Base-by-base conservation (phyloP, 2,329 filamentous ascomycete genomes). In the Harringtonia aguacate region DNA sequence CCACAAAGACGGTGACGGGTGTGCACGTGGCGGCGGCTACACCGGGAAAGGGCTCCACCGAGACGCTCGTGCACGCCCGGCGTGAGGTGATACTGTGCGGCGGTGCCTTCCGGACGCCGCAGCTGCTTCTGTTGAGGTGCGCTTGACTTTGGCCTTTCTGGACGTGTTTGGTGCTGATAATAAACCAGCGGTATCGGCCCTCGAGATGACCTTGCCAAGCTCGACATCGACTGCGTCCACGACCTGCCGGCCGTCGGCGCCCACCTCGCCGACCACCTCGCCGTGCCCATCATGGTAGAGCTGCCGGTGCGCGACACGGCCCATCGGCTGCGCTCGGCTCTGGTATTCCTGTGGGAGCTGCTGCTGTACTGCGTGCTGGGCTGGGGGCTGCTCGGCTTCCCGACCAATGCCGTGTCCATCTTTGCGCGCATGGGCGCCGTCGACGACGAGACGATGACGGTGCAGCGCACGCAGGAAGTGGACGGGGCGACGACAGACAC, bases 121-220 rank as follows among this genome's bases (percentile, higher is more conserved):
- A 62, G 41, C 37, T 62, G 13, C 52, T 64, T 1, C 50, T 58
- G 48, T 47, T 60, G 18, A 54, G 50, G 50, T n/a, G n/a, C n/a
- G n/a, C n/a, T n/a, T n/a, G n/a, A n/a, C n/a, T n/a, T n/a, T n/a
- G n/a, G n/a, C n/a, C n/a, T n/a, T n/a, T n/a, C n/a, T n/a, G n/a
- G n/a, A n/a, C 22, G 14, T 34, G 13, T 34, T 24, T 22, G 24
- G 10, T 6, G 24, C 24, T 27, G 24, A 27, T 10, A 6, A 27
- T 27, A n/a, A n/a, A n/a, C n/a, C 12, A 61, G 60, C 45, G 59
- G 60, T 8, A 55, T 63, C 13, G 60, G 60, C 0, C 56, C 59
- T 3, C 45, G 27, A 31, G 29, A 44, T 1, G 45, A 55, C 3
- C 39, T 56, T 5, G 45, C 53, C 17, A 30, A 40, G 1, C 45